These are phyloP conservation scores for Teunomyces stri DNA, from an alignment of 805 yeast genomes.

Conservation along the genomic window DNA sequence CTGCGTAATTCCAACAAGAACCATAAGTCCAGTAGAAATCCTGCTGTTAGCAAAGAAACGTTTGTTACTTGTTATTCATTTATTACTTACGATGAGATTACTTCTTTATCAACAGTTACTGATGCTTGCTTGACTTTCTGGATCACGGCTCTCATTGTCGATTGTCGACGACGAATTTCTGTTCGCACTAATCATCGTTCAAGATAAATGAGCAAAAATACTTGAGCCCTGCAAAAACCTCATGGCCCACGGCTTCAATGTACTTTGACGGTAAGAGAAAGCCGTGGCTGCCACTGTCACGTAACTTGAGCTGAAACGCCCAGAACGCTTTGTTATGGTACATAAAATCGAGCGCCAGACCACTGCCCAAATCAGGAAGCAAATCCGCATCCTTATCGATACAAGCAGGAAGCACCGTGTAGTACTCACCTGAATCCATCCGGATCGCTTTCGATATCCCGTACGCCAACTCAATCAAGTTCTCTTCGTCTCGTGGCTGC, in stretches of 20 bases:
- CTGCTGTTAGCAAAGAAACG: slow-evolving; percentile 10
- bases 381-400: slow-evolving; percentile 73
- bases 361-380: slow-evolving; percentile 73
- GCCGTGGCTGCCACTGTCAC: slow-evolving; percentile 83
- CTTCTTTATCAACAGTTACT: slow-evolving; percentile 71
- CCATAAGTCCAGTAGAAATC: slow-evolving; percentile 70
- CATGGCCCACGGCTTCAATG: slow-evolving; percentile 75
- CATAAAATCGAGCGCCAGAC: slow-evolving; percentile 80
- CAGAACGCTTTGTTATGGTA: slow-evolving; percentile 77
- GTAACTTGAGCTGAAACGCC: slow-evolving; percentile 79
- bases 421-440: slow-evolving; percentile 57
- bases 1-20: slow-evolving; percentile 80
- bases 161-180: neutral
- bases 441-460: slow-evolving; percentile 77
- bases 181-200: slow-evolving; percentile 5
- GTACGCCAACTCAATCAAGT: slow-evolving; percentile 74
- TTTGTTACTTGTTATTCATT: no score
- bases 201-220: slow-evolving; percentile 51
- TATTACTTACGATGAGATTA: slow-evolving; percentile 57
- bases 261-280: slow-evolving; percentile 69
- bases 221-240: slow-evolving; percentile 63
- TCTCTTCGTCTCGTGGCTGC: slow-evolving; percentile 76
- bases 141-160: slow-evolving; percentile 77
- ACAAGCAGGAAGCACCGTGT: slow-evolving; percentile 75
- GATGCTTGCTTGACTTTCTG: slow-evolving; percentile 89